Percentiles rank a stretch among this genome's conserved stretches.
These are phyloP conservation scores for Aspergillus novoparasiticus DNA, from an alignment of 2,329 filamentous ascomycete genomes.

Conservation along the genomic window DNA sequence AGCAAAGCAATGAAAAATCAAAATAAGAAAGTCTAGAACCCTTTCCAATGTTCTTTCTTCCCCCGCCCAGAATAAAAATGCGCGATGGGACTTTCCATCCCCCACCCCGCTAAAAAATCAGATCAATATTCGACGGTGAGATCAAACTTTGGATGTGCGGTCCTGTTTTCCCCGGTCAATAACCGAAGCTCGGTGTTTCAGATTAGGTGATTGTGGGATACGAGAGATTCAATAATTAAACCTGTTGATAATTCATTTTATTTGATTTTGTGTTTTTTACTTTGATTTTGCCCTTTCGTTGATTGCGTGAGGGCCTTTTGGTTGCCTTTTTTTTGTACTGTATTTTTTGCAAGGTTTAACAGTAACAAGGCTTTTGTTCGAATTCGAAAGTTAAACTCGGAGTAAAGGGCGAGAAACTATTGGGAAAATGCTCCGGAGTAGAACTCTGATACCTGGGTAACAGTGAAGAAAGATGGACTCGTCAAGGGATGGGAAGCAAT, in stretches of 20 bases:
- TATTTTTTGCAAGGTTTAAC: not conserved
- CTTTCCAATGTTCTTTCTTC: not conserved
- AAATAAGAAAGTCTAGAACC: not conserved
- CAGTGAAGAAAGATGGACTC: not conserved
- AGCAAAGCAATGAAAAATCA: not conserved
- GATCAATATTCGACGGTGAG: not conserved
- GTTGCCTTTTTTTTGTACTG: not conserved
- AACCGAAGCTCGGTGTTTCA: conserved; percentile 4
- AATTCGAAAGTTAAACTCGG: not conserved
- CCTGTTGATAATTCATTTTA: not conserved
- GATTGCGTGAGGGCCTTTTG: not conserved
- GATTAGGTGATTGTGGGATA: not conserved
- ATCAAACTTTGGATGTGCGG: not conserved
- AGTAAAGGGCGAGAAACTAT: not conserved
- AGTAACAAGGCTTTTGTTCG: not conserved
- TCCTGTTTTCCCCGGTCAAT: conserved; percentile 1
- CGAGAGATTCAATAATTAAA: not conserved
- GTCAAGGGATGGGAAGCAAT: not conserved
- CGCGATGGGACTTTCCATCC: not conserved
- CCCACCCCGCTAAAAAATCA: not conserved
- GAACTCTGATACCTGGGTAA: not conserved
- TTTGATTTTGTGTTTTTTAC: not conserved
- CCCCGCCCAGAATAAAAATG: not conserved
- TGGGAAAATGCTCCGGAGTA: not conserved
- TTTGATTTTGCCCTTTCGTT: not conserved